These are phyloP conservation scores for Coemansia nantahalensis DNA, from an alignment of 192 early-diverging fungal species.

Conservation along the genomic window DNA sequence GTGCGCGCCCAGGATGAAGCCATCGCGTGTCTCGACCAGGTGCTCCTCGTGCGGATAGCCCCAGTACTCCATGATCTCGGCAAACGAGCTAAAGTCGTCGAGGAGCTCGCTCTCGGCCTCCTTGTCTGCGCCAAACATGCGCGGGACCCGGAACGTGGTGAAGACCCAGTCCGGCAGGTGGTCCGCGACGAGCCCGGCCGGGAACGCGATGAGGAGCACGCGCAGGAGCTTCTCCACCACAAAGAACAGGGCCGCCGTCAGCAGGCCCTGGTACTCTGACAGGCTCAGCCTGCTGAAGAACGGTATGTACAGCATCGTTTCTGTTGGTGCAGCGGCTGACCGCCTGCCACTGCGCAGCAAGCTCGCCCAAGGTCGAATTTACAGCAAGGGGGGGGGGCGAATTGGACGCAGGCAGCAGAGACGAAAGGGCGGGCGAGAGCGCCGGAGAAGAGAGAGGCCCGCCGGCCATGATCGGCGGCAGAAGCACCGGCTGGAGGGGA, in stretches of 20 bases:
- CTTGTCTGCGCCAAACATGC: conserved; percentile 27
- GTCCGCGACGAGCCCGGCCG: conserved; percentile 55
- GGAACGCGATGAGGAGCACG: conserved; percentile 64
- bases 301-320: conserved; percentile 56
- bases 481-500: no score
- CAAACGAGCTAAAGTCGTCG: conserved; percentile 53
- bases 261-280: conserved; percentile 61
- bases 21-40: conserved; percentile 78
- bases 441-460: no score
- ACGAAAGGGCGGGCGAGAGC: background rate
- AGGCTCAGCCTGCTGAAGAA: conserved; percentile 61
- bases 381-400: background rate
- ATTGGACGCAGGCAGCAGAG: no score
- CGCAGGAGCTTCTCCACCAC: conserved; percentile 69
- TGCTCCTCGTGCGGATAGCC: conserved; percentile 84
- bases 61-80: conserved; percentile 58
- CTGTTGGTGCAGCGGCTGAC: background rate
- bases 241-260: conserved; percentile 63
- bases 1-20: conserved; percentile 81
- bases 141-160: conserved; percentile 30
- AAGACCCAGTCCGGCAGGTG: conserved; percentile 39
- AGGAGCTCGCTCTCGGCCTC: conserved; percentile 39
- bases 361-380: no score
- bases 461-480: no score
- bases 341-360: no score